Evolutionary conservation across 768 basidiomycete genomes (phyloP), one percentile per base, ranked within the genome.

Genomic region (Termitomyces sp.): DNA sequence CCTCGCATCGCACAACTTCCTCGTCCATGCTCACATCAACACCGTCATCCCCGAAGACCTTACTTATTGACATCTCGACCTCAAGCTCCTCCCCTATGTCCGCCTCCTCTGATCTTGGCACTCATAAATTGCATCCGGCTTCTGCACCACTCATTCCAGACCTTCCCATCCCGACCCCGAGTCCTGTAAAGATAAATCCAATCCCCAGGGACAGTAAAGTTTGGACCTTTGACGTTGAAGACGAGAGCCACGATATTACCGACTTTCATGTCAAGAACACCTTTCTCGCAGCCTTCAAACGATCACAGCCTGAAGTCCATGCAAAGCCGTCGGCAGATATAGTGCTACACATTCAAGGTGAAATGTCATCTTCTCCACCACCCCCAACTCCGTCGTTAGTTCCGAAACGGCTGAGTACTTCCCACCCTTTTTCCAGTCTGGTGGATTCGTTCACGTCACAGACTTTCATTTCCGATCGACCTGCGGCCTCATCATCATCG

Each of bases 71-170:
- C 57, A 63, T 69, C 46, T 66, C 67, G 10, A 49, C 61, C 7
- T 65, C 68, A 20, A 54, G 43, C 17, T 66, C 65, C 29, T 67
- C 68, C 14, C 57, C 66, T 2, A 58, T 49, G 25, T 64, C 67
- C 9, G 42, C 67, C 8, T 66, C 68, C 7, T 69, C 69, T 4
- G 69, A 69, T 49, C 51, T 69, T 9, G 69, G 69, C 4, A 65
- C 66, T 25, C 67, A 66, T 36, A 65, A 63, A 34, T 50, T 67
- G 50, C 55, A 59, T 32, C 47, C 65, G 29, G 57, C 40, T 38
- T 58, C 25, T 25, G 25, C 59, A 42, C 68, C 67, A 4, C 67
- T 69, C 45, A 68, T 69, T 45, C 67, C 68, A 36, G 66, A 60
- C 17, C 45, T 69, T 20, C 66, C 69, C 25, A 66, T 69, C 32